A percentile compares a stretch with the other conserved stretches of the same genome.
Evolutionary conservation across 306 rosid genomes (phyloP).

Genomic region (Castanea crenata): DNA sequence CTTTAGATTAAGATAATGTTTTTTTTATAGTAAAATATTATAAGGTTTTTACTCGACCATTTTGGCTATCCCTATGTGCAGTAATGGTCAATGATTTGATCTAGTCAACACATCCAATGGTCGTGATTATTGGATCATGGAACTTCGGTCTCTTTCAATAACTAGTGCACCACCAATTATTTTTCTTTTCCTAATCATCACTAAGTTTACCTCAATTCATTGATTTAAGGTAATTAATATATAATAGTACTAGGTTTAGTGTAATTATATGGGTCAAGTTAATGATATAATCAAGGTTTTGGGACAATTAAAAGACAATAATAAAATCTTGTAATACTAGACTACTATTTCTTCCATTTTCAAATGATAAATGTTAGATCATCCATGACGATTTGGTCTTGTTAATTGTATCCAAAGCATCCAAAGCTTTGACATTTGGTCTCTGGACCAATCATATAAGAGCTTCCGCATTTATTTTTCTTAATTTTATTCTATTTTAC

Average conservation of each 20-base stretch:
- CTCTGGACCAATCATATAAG: not conserved
- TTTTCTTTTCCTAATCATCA: too few relatives aligned
- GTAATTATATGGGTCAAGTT: not conserved
- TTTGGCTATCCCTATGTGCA: too few relatives aligned
- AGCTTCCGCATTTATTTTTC: too few relatives aligned
- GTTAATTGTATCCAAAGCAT: not conserved
- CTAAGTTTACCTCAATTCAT: not conserved
- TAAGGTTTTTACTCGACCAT: too few relatives aligned
- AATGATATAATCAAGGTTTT: not conserved
- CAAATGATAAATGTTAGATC: too few relatives aligned
- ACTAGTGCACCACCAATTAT: not conserved
- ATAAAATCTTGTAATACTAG: too few relatives aligned
- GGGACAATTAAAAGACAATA: not conserved
- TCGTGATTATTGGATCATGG: not conserved
- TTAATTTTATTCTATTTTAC: too few relatives aligned
- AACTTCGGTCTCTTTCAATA: not conserved
- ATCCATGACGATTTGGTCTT: not conserved
- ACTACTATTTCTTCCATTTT: too few relatives aligned
- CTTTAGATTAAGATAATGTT: constrained; percentile 23
- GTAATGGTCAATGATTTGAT: not conserved
- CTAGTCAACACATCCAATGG: not conserved
- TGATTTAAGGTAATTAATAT: not conserved
- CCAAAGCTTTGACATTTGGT: not conserved
- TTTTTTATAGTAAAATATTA: not conserved
- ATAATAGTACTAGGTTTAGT: too few relatives aligned